phyloP scores from a whole-genome alignment of 2,329 filamentous ascomycete species.

The Curvularia hawaiiensis region DNA sequence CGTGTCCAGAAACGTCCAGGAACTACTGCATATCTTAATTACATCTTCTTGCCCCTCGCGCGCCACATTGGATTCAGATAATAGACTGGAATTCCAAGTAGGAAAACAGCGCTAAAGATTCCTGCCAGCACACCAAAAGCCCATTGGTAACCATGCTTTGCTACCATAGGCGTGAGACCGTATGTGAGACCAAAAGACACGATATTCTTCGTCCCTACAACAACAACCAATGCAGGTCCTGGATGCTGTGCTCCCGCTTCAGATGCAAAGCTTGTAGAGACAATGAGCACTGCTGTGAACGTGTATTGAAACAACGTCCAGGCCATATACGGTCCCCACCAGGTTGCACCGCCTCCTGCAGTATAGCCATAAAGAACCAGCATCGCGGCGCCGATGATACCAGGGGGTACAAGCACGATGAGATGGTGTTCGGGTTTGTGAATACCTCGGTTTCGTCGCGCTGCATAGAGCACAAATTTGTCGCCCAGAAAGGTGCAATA shows the following conservation, averaged over 20 bases:
- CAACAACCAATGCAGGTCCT: conserved; percentile 3
- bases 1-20: background rate
- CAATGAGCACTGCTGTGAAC: conserved; percentile 1
- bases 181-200: conserved; percentile 6
- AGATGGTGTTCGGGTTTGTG: conserved; percentile 9
- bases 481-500: background rate
- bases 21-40: background rate
- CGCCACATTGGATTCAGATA: background rate
- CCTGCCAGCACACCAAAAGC: conserved; percentile 6
- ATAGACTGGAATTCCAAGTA: background rate
- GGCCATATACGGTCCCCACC: conserved; percentile 6
- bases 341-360: background rate
- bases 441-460: conserved; percentile 1
- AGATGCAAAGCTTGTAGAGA: conserved; percentile 5
- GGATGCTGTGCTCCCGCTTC: conserved; percentile 4
- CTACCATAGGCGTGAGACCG: conserved; percentile 4
- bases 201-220: conserved; percentile 8
- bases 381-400: conserved; percentile 1
- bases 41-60: background rate
- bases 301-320: conserved; percentile 8
- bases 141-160: conserved; percentile 1
- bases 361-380: conserved; percentile 7
- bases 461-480: background rate
- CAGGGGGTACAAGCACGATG: background rate
- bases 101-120: background rate